phyloP scores from a whole-genome alignment of 805 yeast genomes.

The Dipodascopsis uninucleata region DNA sequence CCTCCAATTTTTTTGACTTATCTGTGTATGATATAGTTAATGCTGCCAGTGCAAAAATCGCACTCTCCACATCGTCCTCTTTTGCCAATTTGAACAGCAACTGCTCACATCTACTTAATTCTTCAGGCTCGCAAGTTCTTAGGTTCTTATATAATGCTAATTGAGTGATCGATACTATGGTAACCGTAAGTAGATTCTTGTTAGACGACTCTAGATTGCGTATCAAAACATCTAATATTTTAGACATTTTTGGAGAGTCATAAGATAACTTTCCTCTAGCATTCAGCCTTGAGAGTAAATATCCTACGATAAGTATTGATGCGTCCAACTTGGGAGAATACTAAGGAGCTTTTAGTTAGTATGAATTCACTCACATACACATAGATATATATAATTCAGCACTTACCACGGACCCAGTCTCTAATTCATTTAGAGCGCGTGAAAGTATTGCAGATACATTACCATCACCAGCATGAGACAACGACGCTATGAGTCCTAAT shows the following conservation, averaged over 20 bases:
- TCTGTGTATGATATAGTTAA: conserved; percentile 43
- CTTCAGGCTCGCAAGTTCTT: conserved; percentile 19
- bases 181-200: conserved; percentile 11
- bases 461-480: conserved; percentile 8
- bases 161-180: conserved; percentile 35
- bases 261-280: conserved; percentile 36
- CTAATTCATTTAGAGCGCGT: too few species aligned
- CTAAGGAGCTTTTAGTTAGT: conserved; percentile 3
- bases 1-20: conserved; percentile 31
- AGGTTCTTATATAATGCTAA: conserved; percentile 42
- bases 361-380: not conserved
- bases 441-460: too few species aligned
- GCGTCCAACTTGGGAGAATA: conserved; percentile 20
- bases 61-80: conserved; percentile 52
- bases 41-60: conserved; percentile 55
- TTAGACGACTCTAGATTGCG: too few species aligned
- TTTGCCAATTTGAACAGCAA: conserved; percentile 35
- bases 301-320: conserved; percentile 41
- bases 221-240: too few species aligned
- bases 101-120: conserved; percentile 10
- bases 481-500: conserved; percentile 40
- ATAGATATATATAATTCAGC: too few species aligned
- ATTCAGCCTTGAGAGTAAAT: conserved; percentile 46
- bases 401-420: too few species aligned
- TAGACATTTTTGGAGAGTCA: too few species aligned